These are phyloP conservation scores for Trichoderma atroviride DNA, from an alignment of 2,329 filamentous ascomycete genomes.

Conservation along the genomic window DNA sequence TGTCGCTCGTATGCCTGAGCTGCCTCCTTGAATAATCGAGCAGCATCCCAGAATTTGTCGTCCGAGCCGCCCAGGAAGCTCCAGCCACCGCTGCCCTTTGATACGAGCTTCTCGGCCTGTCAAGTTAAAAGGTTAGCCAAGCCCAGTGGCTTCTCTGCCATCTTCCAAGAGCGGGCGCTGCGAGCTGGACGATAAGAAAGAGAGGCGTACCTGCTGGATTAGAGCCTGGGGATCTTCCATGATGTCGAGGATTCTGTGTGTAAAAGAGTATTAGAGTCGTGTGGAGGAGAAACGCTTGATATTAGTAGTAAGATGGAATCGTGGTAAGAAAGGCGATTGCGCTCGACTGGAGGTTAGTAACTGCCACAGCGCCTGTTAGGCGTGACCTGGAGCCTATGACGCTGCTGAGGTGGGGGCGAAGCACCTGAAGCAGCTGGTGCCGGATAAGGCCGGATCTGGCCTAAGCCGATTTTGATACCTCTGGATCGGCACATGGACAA, in stretches of 20 bases:
- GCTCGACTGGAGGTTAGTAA: background rate
- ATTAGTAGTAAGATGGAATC: background rate
- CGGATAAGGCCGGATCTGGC: slow-evolving; percentile 7
- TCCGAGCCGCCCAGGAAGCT: slow-evolving; percentile 84
- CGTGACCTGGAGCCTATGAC: slow-evolving; percentile 23
- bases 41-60: slow-evolving; percentile 88
- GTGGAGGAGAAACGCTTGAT: background rate
- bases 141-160: background rate
- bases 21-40: slow-evolving; percentile 83
- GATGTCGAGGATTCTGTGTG: slow-evolving; percentile 26
- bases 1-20: slow-evolving; percentile 91
- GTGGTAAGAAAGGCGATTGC: background rate
- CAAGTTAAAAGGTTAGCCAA: background rate
- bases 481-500: background rate
- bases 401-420: slow-evolving; percentile 23
- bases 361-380: slow-evolving; percentile 3
- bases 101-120: slow-evolving; percentile 83
- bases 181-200: slow-evolving; percentile 31
- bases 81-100: slow-evolving; percentile 77
- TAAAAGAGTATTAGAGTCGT: background rate
- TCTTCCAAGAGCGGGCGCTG: background rate
- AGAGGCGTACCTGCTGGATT: slow-evolving; percentile 67
- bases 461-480: slow-evolving; percentile 4
- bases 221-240: slow-evolving; percentile 82
- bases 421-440: slow-evolving; percentile 3